phyloP scores from a whole-genome alignment of 2,329 filamentous ascomycete species.

The Ophiosphaerella korrae region DNA sequence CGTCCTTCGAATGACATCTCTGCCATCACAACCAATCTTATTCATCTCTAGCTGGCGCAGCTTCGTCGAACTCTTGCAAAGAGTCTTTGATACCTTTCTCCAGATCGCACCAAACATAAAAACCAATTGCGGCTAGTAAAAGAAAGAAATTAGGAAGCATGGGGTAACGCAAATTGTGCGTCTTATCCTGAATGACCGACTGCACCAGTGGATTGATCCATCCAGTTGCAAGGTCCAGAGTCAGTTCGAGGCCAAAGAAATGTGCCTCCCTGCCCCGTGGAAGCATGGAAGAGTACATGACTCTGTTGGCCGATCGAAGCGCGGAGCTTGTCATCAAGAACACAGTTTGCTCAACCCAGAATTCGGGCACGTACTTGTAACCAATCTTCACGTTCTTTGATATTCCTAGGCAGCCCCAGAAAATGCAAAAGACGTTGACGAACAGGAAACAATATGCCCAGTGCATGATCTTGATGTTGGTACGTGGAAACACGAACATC shows the following conservation, averaged over 20 bases:
- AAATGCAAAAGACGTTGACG: conserved; percentile 6
- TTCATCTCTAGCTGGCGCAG: not conserved
- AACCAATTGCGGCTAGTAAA: conserved; percentile 1
- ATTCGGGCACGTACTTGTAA: conserved; percentile 6
- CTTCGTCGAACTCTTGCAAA: conserved; percentile 4
- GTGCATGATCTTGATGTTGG: conserved; percentile 8
- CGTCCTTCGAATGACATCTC: not conserved
- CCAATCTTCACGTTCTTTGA: conserved; percentile 7
- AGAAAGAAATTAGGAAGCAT: conserved; percentile 9
- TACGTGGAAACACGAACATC: conserved; percentile 18
- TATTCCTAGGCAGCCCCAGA: conserved; percentile 7
- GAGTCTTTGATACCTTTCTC: conserved; percentile 7
- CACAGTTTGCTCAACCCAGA: conserved; percentile 5
- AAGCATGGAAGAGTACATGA: conserved; percentile 7
- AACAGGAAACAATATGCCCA: conserved; percentile 7
- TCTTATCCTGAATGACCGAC: conserved; percentile 4
- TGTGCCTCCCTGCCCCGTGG: conserved; percentile 5
- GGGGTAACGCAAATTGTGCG: conserved; percentile 6
- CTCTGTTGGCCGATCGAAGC: conserved; percentile 3
- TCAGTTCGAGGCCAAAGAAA: conserved; percentile 8
- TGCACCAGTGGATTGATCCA: conserved; percentile 8
- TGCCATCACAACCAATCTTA: not conserved
- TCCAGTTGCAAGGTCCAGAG: conserved; percentile 5
- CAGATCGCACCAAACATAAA: conserved; percentile 9
- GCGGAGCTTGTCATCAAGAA: conserved; percentile 8